phyloP scores from a whole-genome alignment of 2,329 filamentous ascomycete species.

The Xylaria sp. region DNA sequence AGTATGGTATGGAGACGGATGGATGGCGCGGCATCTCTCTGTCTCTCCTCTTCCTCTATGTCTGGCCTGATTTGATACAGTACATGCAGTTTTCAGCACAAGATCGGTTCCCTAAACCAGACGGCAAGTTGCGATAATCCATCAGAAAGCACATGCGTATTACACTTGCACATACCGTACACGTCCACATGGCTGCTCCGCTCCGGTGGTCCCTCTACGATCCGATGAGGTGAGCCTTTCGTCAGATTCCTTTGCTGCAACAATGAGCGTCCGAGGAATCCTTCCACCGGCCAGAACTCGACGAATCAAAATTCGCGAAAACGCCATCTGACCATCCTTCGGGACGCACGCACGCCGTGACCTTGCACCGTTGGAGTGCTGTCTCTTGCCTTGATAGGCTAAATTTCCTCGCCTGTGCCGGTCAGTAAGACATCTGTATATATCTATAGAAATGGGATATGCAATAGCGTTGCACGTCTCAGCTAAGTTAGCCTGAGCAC shows the following conservation, averaged over 20 bases:
- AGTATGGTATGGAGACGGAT: slow-evolving; percentile 16
- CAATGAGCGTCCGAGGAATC: slow-evolving; percentile 24
- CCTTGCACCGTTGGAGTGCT: slow-evolving; percentile 33
- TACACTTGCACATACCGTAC: background rate
- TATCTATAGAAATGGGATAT: slow-evolving; percentile 38
- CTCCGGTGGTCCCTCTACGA: background rate
- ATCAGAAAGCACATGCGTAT: slow-evolving; percentile 4
- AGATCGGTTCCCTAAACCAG: slow-evolving; percentile 10
- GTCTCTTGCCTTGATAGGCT: slow-evolving; percentile 34
- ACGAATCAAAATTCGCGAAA: slow-evolving; percentile 30
- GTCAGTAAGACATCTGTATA: slow-evolving; percentile 28
- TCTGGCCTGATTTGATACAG: background rate
- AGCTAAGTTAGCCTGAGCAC: slow-evolving; percentile 40
- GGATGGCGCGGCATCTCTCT: slow-evolving; percentile 26
- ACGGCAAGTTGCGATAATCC: slow-evolving; percentile 12
- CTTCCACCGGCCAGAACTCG: slow-evolving; percentile 20
- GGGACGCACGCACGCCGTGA: slow-evolving; percentile 32
- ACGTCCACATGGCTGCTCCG: background rate
- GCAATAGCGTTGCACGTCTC: slow-evolving; percentile 39
- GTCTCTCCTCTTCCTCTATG: background rate
- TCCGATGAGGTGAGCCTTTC: slow-evolving; percentile 32
- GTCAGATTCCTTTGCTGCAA: slow-evolving; percentile 37
- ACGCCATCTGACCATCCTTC: slow-evolving; percentile 37
- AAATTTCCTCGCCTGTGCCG: slow-evolving; percentile 24
- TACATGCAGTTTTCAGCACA: slow-evolving; percentile 1